A percentile compares a stretch with the other conserved stretches of the same genome.
Conservation (phyloP, 192 early-diverging fungal genomes). For the Coemansia sp. region DNA sequence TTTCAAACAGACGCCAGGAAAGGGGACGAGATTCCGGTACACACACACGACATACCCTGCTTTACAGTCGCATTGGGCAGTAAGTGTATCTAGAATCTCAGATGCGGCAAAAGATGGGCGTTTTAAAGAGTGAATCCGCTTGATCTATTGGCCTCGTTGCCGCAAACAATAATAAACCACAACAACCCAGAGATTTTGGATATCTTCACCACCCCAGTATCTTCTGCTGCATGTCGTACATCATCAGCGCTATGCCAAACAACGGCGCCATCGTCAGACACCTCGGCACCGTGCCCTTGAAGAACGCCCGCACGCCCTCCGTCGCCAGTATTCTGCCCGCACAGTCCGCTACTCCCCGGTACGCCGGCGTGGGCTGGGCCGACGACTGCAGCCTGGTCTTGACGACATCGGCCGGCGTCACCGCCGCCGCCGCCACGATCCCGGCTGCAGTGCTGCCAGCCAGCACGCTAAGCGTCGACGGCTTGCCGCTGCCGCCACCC, state of each 20-base stretch:
- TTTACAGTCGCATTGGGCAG: too few species aligned
- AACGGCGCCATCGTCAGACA: conserved; percentile 53
- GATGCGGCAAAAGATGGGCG: too few species aligned
- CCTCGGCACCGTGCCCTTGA: conserved; percentile 60
- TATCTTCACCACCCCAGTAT: conserved; percentile 32
- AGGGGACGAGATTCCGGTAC: too few species aligned
- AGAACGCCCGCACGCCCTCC: conserved; percentile 60
- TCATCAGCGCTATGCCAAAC: conserved; percentile 60
- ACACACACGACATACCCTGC: too few species aligned
- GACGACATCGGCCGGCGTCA: conserved; percentile 76
- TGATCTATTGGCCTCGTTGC: too few species aligned
- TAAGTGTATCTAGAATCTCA: too few species aligned
- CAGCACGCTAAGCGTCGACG: conserved; percentile 72
- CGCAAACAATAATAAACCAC: neutral
- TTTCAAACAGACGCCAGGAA: too few species aligned
- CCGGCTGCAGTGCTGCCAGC: conserved; percentile 95
- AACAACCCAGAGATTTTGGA: too few species aligned
- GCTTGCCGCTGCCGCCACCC: conserved; percentile 62
- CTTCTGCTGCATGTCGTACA: conserved; percentile 67
- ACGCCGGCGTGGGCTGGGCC: conserved; percentile 43
- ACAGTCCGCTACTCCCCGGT: conserved; percentile 42
- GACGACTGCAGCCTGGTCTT: conserved; percentile 72
- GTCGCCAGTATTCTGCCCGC: conserved; percentile 52
- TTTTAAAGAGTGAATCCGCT: too few species aligned
- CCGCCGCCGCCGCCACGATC: conserved; percentile 77